Conservation (phyloP, 768 basidiomycete genomes). For the Pleurotus ostreatus region DNA sequence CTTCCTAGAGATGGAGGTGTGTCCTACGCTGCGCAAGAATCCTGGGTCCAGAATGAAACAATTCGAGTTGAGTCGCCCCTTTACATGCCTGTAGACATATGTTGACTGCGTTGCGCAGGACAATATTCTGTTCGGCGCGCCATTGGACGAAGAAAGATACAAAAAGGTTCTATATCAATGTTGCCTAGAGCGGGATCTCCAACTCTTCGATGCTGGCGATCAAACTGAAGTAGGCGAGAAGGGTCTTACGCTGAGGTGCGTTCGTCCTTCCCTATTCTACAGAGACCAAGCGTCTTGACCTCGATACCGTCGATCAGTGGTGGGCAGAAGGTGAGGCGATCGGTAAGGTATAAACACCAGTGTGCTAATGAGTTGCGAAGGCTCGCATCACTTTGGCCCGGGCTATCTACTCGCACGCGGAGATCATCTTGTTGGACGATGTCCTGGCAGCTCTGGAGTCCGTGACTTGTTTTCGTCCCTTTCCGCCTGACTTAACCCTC, state of each 20-base stretch:
- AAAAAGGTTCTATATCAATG: constrained; percentile 72
- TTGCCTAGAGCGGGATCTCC: constrained; percentile 69
- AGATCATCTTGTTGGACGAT: constrained; percentile 44
- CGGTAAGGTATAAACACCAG: constrained; percentile 15
- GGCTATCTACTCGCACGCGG: constrained; percentile 39
- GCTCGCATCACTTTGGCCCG: constrained; percentile 41
- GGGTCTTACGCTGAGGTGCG: constrained; percentile 34
- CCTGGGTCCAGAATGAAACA: constrained; percentile 81
- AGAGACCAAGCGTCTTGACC: too few species aligned
- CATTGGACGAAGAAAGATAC: constrained; percentile 74
- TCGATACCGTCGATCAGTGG: constrained; percentile 16
- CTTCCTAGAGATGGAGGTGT: constrained; percentile 68
- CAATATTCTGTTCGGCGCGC: constrained; percentile 79
- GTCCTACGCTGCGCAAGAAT: constrained; percentile 79
- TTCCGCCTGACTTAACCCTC: constrained; percentile 20
- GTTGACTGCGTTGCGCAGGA: constrained; percentile 30
- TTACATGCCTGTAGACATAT: too few species aligned
- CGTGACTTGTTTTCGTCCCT: constrained; percentile 25
- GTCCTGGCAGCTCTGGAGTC: constrained; percentile 35
- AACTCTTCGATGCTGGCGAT: constrained; percentile 40
- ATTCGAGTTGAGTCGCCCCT: constrained; percentile 39
- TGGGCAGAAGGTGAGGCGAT: constrained; percentile 34
- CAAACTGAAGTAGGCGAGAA: constrained; percentile 49
- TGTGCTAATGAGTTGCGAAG: constrained; percentile 13
- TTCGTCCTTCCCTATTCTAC: too few species aligned